Percentiles rank a stretch among this genome's conserved stretches.
phyloP scores from a whole-genome alignment of 192 early-diverging fungal genomes.

The Coemansia sp. region DNA sequence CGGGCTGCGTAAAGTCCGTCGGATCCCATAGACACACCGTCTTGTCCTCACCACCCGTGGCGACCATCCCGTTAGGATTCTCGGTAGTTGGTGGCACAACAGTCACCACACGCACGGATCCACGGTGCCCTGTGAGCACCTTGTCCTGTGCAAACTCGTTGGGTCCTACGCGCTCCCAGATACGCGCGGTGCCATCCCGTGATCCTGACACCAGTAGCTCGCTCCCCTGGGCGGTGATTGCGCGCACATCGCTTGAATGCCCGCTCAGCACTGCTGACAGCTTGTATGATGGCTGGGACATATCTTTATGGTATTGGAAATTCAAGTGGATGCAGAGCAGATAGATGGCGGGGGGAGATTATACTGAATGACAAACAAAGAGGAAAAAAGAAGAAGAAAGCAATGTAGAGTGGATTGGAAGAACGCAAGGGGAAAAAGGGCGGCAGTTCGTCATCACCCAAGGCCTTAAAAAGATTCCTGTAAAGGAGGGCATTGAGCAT shows the following conservation, averaged over 20 bases:
- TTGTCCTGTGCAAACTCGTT: constrained; percentile 59
- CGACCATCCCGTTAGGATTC: constrained; percentile 78
- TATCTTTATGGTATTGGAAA: not conserved
- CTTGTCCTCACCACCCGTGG: constrained; percentile 82
- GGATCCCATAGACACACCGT: constrained; percentile 80
- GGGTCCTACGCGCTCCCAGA: constrained; percentile 63
- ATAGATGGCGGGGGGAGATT: too few species aligned
- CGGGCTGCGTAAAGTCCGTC: constrained; percentile 56
- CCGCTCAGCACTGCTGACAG: constrained; percentile 59
- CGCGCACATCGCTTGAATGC: constrained; percentile 66
- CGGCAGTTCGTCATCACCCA: too few species aligned
- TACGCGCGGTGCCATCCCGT: constrained; percentile 71
- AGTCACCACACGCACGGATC: constrained; percentile 78
- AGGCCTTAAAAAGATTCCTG: too few species aligned
- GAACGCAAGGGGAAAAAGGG: too few species aligned
- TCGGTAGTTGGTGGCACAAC: constrained; percentile 58
- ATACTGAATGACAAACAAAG: too few species aligned
- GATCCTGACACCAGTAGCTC: constrained; percentile 69
- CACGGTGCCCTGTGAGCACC: constrained; percentile 65
- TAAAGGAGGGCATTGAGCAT: too few species aligned
- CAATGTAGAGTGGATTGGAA: too few species aligned
- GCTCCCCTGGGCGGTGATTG: constrained; percentile 59
- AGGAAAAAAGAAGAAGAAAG: too few species aligned
- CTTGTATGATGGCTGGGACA: constrained; percentile 22
- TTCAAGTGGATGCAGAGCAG: too few species aligned